Conservation (phyloP, 1,284 basidiomycete species). For the Fomes fomentarius region DNA sequence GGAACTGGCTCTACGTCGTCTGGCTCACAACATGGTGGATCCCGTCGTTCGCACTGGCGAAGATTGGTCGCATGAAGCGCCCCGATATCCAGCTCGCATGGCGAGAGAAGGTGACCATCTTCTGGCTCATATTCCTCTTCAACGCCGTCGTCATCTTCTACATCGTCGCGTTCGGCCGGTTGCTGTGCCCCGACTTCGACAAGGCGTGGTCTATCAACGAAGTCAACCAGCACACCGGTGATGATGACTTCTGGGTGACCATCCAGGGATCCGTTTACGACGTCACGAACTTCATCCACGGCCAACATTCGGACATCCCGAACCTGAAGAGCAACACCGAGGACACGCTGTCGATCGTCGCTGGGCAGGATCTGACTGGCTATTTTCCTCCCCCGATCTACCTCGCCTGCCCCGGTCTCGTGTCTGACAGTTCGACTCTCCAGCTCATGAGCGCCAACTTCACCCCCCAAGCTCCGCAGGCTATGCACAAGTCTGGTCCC, state of each 20-base stretch:
- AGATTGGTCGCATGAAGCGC: conserved; percentile 91
- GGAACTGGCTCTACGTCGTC: conserved; percentile 72
- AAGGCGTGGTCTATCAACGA: conserved; percentile 87
- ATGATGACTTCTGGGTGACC: conserved; percentile 84
- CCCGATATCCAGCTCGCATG: conserved; percentile 94
- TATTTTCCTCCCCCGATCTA: conserved; percentile 88
- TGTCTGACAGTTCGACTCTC: conserved; percentile 53
- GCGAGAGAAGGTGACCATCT: conserved; percentile 95
- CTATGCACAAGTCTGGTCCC: conserved; percentile 79
- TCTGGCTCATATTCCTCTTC: conserved; percentile 82
- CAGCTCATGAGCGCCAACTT: conserved; percentile 70
- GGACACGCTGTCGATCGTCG: conserved; percentile 73
- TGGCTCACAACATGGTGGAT: conserved; percentile 88
- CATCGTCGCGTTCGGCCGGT: conserved; percentile 85
- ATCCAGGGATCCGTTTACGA: conserved; percentile 93
- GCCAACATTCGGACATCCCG: conserved; percentile 84
- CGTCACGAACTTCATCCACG: conserved; percentile 84
- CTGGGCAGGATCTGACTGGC: conserved; percentile 86
- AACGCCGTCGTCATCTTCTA: conserved; percentile 89
- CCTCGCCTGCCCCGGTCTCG: conserved; percentile 76
- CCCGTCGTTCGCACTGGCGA: conserved; percentile 71
- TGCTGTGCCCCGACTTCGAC: conserved; percentile 90
- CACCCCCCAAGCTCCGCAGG: conserved; percentile 62
- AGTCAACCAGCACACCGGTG: conserved; percentile 73
- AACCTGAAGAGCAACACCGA: conserved; percentile 65